These are phyloP conservation scores for Sphenostylis stenocarpa DNA, from an alignment of 306 rosid species.

Conservation along the genomic window DNA sequence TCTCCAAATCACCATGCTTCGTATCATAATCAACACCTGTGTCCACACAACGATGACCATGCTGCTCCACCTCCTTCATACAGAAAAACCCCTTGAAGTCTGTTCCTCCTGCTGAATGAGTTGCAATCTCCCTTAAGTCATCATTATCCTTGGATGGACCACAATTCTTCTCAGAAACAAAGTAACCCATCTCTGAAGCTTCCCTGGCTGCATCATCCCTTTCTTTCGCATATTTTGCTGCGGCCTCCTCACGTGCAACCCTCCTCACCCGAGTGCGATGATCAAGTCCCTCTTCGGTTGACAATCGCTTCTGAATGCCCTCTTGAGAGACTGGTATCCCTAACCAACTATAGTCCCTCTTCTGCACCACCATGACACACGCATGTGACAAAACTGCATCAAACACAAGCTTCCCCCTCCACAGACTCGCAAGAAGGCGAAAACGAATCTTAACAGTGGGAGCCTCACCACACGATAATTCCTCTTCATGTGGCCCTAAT, in stretches of 20 bases:
- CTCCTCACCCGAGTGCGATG: slow-evolving; percentile 67
- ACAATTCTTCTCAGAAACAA: slow-evolving; percentile 51
- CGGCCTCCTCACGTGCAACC: slow-evolving; percentile 70
- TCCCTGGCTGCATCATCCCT: slow-evolving; percentile 72
- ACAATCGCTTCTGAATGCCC: slow-evolving; percentile 40
- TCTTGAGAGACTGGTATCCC: slow-evolving; percentile 64
- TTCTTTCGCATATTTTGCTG: slow-evolving; percentile 45
- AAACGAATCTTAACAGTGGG: slow-evolving; percentile 70
- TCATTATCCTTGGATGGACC: slow-evolving; percentile 43
- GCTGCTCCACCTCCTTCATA: slow-evolving; percentile 66
- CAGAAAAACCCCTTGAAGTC: slow-evolving; percentile 49
- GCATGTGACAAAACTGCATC: slow-evolving; percentile 85
- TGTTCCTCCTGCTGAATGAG: slow-evolving; percentile 35
- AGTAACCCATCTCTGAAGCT: slow-evolving; percentile 80
- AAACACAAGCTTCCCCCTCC: slow-evolving; percentile 84
- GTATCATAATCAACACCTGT: slow-evolving; percentile 73
- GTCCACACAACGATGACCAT: slow-evolving; percentile 74
- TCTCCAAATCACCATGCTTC: slow-evolving; percentile 85
- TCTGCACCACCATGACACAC: slow-evolving; percentile 66
- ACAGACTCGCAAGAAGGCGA: slow-evolving; percentile 76
- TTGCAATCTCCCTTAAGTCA: slow-evolving; percentile 41
- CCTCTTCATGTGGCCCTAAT: slow-evolving; percentile 73
- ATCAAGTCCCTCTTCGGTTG: slow-evolving; percentile 83
- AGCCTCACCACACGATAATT: slow-evolving; percentile 85
- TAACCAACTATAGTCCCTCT: slow-evolving; percentile 86